These are phyloP conservation scores for Aspergillus bombycis DNA, from an alignment of 2,329 filamentous ascomycete species.

Conservation along the genomic window DNA sequence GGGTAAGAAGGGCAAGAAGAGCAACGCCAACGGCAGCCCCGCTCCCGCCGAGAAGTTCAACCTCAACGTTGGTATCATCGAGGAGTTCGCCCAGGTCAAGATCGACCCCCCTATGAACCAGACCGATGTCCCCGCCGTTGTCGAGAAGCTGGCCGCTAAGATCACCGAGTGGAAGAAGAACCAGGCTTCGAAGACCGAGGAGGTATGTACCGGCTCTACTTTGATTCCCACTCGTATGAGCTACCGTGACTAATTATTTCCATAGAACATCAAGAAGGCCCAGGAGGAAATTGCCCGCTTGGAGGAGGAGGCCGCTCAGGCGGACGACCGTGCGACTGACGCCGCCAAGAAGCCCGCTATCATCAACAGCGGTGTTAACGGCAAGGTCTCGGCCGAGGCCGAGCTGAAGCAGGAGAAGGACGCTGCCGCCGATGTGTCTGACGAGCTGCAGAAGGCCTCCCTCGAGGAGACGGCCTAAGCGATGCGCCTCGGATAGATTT, in stretches of 20 bases:
- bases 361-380: slow-evolving; percentile 57
- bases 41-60: slow-evolving; percentile 70
- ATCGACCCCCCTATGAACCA: slow-evolving; percentile 87
- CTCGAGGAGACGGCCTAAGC: slow-evolving; percentile 58
- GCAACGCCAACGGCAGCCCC: slow-evolving; percentile 50
- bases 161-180: slow-evolving; percentile 87
- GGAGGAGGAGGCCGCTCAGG: slow-evolving; percentile 63
- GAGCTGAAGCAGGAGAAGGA: slow-evolving; percentile 62
- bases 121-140: slow-evolving; percentile 74
- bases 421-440: slow-evolving; percentile 60
- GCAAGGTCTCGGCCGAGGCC: slow-evolving; percentile 54
- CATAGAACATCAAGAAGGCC: slow-evolving; percentile 92
- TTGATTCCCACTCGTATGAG: neutral
- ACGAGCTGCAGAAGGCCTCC: slow-evolving; percentile 63
- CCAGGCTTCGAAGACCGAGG: slow-evolving; percentile 85
- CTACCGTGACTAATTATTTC: slow-evolving; percentile 18
- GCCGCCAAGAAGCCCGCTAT: slow-evolving; percentile 57
- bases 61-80: slow-evolving; percentile 86
- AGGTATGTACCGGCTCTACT: slow-evolving; percentile 61
- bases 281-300: slow-evolving; percentile 93
- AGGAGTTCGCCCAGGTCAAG: slow-evolving; percentile 81
- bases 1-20: slow-evolving; percentile 86
- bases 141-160: slow-evolving; percentile 93
- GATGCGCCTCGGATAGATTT: slow-evolving; percentile 9
- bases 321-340: slow-evolving; percentile 51